Conservation (phyloP, 495 filamentous ascomycete species). For the Astrothelium subdiscretum region DNA sequence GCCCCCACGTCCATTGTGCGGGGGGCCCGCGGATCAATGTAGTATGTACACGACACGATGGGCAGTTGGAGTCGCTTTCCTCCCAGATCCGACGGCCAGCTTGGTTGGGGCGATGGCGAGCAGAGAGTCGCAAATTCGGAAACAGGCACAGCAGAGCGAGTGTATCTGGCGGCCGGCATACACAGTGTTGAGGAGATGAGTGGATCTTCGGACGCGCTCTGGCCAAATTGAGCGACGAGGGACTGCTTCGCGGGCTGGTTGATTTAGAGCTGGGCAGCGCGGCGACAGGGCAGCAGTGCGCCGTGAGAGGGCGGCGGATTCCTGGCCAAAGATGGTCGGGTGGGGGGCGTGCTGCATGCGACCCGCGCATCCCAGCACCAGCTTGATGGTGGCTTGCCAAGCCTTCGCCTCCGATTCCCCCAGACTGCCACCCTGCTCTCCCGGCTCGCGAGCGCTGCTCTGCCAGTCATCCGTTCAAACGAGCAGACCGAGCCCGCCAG, state of each 20-base stretch:
- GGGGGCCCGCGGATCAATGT: background rate
- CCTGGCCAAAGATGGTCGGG: background rate
- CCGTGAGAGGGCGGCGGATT: background rate
- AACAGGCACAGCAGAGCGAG: too few species aligned
- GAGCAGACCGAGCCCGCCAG: background rate
- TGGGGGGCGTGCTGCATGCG: background rate
- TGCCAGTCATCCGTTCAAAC: too few species aligned
- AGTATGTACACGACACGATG: background rate
- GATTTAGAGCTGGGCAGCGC: background rate
- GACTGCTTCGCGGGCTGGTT: background rate
- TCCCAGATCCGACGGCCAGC: background rate
- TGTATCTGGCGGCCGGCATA: too few species aligned
- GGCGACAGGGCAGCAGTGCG: background rate
- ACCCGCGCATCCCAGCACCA: background rate
- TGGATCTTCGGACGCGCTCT: background rate
- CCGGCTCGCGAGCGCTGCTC: background rate
- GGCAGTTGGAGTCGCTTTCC: background rate
- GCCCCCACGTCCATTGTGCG: slow-evolving; percentile 2
- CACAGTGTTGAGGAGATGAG: background rate
- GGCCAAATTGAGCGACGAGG: background rate
- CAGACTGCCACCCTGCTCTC: too few species aligned
- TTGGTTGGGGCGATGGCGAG: background rate
- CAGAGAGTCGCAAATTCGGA: background rate
- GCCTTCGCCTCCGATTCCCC: too few species aligned
- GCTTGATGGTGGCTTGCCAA: too few species aligned